Base-by-base conservation (phyloP, 805 yeast species). In the Saturnispora zaruensis region DNA sequence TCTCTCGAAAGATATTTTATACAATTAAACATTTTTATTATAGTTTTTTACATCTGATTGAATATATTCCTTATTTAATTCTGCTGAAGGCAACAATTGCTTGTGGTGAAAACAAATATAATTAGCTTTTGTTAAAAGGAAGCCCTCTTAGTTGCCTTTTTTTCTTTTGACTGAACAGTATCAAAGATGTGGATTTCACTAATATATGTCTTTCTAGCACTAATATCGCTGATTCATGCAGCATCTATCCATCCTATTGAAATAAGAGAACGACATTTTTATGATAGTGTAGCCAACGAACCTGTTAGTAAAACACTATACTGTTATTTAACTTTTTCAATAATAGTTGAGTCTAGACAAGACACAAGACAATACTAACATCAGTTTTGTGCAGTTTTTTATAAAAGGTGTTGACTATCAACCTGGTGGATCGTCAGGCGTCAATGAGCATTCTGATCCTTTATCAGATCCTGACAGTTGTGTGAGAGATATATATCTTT, bases 341-440 rank as follows among this genome's bases (percentile, higher is more conserved):
- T 25, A 18, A 23, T 23, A 9, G 20, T 8, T 18, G 28, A 41
- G 20, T 11, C 23, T 20, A 20, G 16, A 4, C 14, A 34, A 72
- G 60, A 16, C n/a, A n/a, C n/a, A n/a, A 45, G n/a, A 23, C 16
- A 20, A 24, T 20, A 24, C 23, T 33, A 44, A 45, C 47, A 47
- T 45, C 46, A 21, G 21, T 2, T 23, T 13, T n/a, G 3, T 14
- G 6, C 75, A 96, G 53, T 89, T 88, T 66, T 89, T 82, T 68
- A 85, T 89, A 56, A 77, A 95, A 66, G 97, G 97, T 57, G 87
- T 90, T 24, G 98, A 87, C 66, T 90, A 90, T 68, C 97, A 90
- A 66, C 96, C 96, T 0, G 50, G 50, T n/a, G 50, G 50, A 5
- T 96, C 96, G 51, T 83, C 95, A 2, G 86, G 95, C 14, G 77